phyloP scores from a whole-genome alignment of 495 filamentous ascomycete species.

The Trichoderma parareesei region DNA sequence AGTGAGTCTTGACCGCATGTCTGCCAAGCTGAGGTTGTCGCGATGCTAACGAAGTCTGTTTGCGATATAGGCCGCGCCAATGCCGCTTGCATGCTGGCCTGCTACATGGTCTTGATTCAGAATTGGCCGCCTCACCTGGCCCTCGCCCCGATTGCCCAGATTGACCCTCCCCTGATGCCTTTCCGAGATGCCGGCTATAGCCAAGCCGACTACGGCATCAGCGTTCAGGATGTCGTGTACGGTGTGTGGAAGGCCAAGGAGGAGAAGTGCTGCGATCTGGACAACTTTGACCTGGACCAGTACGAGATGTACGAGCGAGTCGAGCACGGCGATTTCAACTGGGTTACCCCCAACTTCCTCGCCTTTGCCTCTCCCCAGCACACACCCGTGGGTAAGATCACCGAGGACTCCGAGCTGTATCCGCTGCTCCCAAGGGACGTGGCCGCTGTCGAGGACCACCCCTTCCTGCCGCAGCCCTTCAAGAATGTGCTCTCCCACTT shows the following conservation, averaged over 20 bases:
- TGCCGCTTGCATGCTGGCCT: constrained; percentile 89
- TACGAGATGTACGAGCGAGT: constrained; percentile 94
- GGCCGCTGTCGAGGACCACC: constrained; percentile 52
- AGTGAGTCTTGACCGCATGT: constrained; percentile 35
- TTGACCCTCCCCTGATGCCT: constrained; percentile 94
- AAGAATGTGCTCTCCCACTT: constrained; percentile 94
- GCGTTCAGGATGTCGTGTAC: constrained; percentile 94
- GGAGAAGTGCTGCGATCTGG: constrained; percentile 75
- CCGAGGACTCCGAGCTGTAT: constrained; percentile 61
- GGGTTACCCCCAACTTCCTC: constrained; percentile 89
- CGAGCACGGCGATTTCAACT: constrained; percentile 99
- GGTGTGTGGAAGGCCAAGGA: constrained; percentile 99
- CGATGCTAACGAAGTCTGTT: constrained; percentile 9
- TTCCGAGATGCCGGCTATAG: constrained; percentile 98
- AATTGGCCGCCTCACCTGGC: constrained; percentile 96
- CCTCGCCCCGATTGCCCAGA: constrained; percentile 91
- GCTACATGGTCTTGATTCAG: constrained; percentile 98
- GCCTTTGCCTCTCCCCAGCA: constrained; percentile 94
- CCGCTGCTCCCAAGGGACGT: constrained; percentile 60
- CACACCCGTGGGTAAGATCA: constrained; percentile 60
- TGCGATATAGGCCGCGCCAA: constrained; percentile 66
- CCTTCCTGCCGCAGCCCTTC: constrained; percentile 69
- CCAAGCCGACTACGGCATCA: constrained; percentile 91
- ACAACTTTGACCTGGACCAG: constrained; percentile 90
- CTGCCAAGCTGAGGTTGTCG: neutral